Conservation (phyloP, 345 rosid genomes). For the Trapa bicornis region DNA sequence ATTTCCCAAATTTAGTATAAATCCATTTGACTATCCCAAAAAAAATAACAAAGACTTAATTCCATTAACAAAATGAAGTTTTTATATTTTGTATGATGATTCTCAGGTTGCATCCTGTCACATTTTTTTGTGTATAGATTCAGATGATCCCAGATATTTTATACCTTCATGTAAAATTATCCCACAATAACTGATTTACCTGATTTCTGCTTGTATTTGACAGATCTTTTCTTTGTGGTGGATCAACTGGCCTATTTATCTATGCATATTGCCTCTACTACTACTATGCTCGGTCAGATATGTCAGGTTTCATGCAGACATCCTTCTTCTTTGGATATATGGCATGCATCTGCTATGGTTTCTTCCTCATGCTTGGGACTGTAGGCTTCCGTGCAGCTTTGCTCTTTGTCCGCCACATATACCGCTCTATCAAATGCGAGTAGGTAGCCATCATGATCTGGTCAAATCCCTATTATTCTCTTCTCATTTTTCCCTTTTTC, state of each 20-base stretch:
- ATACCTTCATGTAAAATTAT: too few species aligned
- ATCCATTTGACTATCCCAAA: too few species aligned
- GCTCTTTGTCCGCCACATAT: slow-evolving; percentile 37
- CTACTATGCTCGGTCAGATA: slow-evolving; percentile 32
- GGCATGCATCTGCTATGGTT: slow-evolving; percentile 46
- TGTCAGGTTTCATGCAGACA: slow-evolving; percentile 47
- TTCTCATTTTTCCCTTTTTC: background rate
- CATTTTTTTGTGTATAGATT: too few species aligned
- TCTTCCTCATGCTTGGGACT: slow-evolving; percentile 44
- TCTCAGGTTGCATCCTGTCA: too few species aligned
- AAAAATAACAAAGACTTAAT: too few species aligned
- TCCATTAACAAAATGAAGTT: too few species aligned
- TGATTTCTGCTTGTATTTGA: background rate
- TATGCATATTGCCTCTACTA: slow-evolving; percentile 38
- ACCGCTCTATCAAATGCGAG: slow-evolving; percentile 40
- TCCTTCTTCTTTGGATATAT: slow-evolving; percentile 44
- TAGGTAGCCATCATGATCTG: slow-evolving; percentile 7
- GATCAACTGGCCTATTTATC: slow-evolving; percentile 34
- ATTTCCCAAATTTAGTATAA: too few species aligned
- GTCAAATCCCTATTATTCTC: background rate
- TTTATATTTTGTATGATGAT: too few species aligned
- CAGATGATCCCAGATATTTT: too few species aligned
- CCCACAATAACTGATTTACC: background rate
- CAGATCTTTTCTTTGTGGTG: slow-evolving; percentile 45
- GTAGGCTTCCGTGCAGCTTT: slow-evolving; percentile 37